phyloP scores from a whole-genome alignment of 768 basidiomycete species.

The Lactarius psammicola region DNA sequence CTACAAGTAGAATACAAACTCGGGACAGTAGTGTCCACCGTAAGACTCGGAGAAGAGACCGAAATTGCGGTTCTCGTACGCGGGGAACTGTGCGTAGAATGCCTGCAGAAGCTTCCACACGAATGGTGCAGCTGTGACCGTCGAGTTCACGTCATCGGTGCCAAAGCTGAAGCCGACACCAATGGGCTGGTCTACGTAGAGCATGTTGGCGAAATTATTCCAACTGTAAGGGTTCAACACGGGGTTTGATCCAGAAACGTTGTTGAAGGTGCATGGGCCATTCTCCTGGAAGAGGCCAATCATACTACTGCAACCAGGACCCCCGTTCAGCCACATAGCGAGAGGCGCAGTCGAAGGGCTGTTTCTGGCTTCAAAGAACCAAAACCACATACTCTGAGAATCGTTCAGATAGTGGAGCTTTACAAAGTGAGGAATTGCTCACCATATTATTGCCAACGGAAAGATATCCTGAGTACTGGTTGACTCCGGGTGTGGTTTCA shows the following conservation, averaged over 20 bases:
- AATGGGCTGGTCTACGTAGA: conserved; percentile 25
- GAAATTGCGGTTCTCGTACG: too few species aligned
- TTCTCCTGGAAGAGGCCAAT: conserved; percentile 16
- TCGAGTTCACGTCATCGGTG: neutral
- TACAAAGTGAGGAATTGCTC: neutral
- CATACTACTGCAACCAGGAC: conserved; percentile 1
- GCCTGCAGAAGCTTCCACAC: neutral
- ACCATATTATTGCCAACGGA: neutral
- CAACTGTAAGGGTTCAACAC: conserved; percentile 11
- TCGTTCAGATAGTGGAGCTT: neutral
- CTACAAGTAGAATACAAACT: conserved; percentile 17
- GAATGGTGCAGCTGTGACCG: neutral
- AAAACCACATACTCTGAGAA: conserved; percentile 5
- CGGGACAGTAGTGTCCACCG: too few species aligned
- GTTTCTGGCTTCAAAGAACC: conserved; percentile 7
- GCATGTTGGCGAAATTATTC: conserved; percentile 23
- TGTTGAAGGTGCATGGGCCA: conserved; percentile 20
- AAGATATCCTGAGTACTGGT: conserved; percentile 2
- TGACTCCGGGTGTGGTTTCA: neutral
- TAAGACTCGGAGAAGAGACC: too few species aligned
- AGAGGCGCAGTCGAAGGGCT: conserved; percentile 1
- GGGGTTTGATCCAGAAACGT: conserved; percentile 5
- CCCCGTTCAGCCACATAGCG: conserved; percentile 6
- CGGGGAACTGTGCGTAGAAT: conserved; percentile 30
- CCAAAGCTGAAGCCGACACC: neutral